phyloP scores from a whole-genome alignment of 2,329 filamentous ascomycete genomes.

The Calonectria hongkongensis region DNA sequence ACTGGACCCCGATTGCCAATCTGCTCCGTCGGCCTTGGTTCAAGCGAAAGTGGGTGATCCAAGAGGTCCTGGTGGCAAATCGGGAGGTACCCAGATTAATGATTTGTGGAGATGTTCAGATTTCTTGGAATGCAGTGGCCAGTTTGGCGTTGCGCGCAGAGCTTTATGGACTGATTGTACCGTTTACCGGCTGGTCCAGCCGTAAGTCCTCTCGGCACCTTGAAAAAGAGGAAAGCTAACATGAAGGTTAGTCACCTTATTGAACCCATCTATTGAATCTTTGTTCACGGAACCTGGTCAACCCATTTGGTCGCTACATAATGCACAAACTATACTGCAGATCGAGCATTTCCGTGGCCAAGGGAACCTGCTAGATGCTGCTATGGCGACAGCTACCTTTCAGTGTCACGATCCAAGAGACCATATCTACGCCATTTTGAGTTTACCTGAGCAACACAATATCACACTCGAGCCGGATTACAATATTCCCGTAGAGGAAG shows the following conservation, averaged over 20 bases:
- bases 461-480: slow-evolving; percentile 9
- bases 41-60: slow-evolving; percentile 30
- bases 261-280: neutral
- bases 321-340: slow-evolving; percentile 16
- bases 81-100: slow-evolving; percentile 3
- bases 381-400: slow-evolving; percentile 16
- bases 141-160: neutral
- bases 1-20: slow-evolving; percentile 21
- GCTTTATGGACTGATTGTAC: neutral
- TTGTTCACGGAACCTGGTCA: neutral
- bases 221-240: too few relatives aligned
- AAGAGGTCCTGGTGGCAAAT: slow-evolving; percentile 22
- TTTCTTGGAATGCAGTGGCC: slow-evolving; percentile 19
- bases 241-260: too few relatives aligned
- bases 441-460: neutral
- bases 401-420: slow-evolving; percentile 21
- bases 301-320: neutral
- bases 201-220: neutral
- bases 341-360: neutral
- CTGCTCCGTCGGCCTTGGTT: slow-evolving; percentile 29
- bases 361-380: slow-evolving; percentile 15
- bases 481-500: neutral
- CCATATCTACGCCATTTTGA: slow-evolving; percentile 29
- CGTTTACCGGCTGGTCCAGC: neutral
- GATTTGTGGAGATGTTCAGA: slow-evolving; percentile 23